phyloP scores from a whole-genome alignment of 2,329 filamentous ascomycete species.

The Myriosclerotinia duriaeana region DNA sequence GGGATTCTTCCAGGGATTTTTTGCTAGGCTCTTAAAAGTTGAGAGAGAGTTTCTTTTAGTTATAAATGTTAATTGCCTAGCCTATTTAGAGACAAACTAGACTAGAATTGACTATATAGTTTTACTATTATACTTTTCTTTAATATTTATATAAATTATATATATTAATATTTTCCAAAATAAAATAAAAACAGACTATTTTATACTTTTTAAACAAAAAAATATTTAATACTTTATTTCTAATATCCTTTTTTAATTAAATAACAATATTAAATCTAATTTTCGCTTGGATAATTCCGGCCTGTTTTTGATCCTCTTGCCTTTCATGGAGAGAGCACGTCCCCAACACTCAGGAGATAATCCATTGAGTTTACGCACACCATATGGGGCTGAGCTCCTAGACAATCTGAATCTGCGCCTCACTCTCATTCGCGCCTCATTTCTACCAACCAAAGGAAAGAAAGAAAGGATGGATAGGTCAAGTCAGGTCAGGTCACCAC shows the following conservation, averaged over 20 bases:
- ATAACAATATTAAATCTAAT: too few species aligned
- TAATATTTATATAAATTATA: too few species aligned
- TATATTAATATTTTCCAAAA: too few species aligned
- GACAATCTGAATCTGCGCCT: conserved; percentile 18
- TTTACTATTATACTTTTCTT: too few species aligned
- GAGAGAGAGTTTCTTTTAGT: neutral
- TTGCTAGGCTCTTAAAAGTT: neutral
- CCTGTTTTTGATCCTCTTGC: neutral
- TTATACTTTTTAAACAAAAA: too few species aligned
- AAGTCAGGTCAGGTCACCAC: neutral
- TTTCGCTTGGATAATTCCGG: too few species aligned
- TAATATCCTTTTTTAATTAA: too few species aligned
- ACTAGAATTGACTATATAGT: too few species aligned
- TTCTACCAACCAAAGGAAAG: conserved; percentile 2
- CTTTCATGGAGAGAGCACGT: conserved; percentile 6
- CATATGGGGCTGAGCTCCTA: conserved; percentile 23
- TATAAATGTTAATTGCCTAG: neutral
- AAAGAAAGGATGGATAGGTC: neutral
- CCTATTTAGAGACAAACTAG: too few species aligned
- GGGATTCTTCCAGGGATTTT: neutral
- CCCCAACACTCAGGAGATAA: conserved; percentile 20
- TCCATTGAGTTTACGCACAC: conserved; percentile 20
- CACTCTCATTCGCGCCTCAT: conserved; percentile 14
- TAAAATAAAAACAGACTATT: too few species aligned
- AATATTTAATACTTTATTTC: too few species aligned